phyloP scores from a whole-genome alignment of 106 monocot genomes.

The Amphibolis antarctica region DNA sequence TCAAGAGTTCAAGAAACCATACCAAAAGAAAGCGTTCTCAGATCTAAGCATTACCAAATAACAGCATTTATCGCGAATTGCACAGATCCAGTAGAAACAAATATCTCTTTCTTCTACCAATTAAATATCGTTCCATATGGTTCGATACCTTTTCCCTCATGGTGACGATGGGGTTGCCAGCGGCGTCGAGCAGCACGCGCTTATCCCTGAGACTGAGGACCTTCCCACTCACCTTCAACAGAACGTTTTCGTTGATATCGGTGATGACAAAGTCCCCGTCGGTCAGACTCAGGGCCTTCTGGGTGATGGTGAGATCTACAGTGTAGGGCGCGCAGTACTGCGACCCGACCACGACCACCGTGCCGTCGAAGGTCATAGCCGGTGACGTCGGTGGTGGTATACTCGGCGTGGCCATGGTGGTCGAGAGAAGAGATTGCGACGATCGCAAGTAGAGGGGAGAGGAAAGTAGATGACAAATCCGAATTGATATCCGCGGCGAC shows the following conservation, averaged over 20 bases:
- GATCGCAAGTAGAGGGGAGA: too few species aligned
- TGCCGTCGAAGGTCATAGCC: not conserved
- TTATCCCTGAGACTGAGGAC: constrained; percentile 25
- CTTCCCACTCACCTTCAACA: constrained; percentile 41
- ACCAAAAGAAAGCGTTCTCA: too few species aligned
- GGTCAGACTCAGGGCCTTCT: constrained; percentile 36
- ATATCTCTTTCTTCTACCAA: too few species aligned
- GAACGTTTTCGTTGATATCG: constrained; percentile 32
- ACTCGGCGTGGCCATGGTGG: not conserved
- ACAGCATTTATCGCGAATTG: too few species aligned
- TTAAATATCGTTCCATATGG: too few species aligned
- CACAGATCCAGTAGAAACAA: too few species aligned
- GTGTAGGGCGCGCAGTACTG: constrained; percentile 42
- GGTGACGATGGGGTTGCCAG: constrained; percentile 33
- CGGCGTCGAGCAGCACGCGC: constrained; percentile 24
- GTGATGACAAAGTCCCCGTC: constrained; percentile 42
- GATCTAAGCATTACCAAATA: too few species aligned
- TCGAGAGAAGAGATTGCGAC: not conserved
- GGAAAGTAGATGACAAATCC: too few species aligned
- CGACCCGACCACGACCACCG: not conserved
- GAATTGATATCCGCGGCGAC: too few species aligned
- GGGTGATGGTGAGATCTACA: constrained; percentile 41
- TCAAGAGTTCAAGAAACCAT: too few species aligned
- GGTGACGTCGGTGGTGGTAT: not conserved
- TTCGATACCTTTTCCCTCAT: constrained; percentile 36